These are phyloP conservation scores for Apiospora phragmitis DNA, from an alignment of 2,329 filamentous ascomycete genomes.

Conservation along the genomic window DNA sequence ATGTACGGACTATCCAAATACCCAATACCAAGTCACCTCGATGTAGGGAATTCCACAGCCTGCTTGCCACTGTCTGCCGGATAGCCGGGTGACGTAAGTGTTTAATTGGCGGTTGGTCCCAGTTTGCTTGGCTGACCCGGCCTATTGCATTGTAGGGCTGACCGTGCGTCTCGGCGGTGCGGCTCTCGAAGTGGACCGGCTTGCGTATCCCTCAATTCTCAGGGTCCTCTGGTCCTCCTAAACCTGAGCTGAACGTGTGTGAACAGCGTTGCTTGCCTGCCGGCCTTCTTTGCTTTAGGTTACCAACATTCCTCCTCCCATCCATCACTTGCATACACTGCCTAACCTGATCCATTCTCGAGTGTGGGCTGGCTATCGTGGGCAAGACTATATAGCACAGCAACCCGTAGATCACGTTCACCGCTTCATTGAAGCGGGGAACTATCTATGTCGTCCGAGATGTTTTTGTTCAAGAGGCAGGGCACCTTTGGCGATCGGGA, in stretches of 20 bases:
- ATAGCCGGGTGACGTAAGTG: conserved; percentile 1
- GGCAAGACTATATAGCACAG: background rate
- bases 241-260: background rate
- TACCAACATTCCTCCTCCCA: background rate
- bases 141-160: background rate
- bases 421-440: background rate
- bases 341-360: background rate
- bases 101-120: background rate
- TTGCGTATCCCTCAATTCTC: conserved; percentile 5
- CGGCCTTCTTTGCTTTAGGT: background rate
- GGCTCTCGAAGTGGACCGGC: background rate
- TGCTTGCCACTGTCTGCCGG: background rate
- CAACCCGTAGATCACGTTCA: background rate
- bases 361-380: background rate
- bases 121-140: background rate
- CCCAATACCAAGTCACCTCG: background rate
- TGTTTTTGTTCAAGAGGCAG: conserved; percentile 4
- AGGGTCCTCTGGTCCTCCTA: background rate
- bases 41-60: background rate
- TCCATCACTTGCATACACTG: background rate
- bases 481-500: conserved; percentile 9
- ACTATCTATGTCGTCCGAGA: background rate
- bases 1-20: too few relatives aligned
- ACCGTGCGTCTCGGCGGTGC: background rate
- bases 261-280: background rate